A percentile compares a stretch with the other conserved stretches of the same genome.
phyloP scores from a whole-genome alignment of 2,329 filamentous ascomycete species.

The Nannizziopsis arthrosporioides region DNA sequence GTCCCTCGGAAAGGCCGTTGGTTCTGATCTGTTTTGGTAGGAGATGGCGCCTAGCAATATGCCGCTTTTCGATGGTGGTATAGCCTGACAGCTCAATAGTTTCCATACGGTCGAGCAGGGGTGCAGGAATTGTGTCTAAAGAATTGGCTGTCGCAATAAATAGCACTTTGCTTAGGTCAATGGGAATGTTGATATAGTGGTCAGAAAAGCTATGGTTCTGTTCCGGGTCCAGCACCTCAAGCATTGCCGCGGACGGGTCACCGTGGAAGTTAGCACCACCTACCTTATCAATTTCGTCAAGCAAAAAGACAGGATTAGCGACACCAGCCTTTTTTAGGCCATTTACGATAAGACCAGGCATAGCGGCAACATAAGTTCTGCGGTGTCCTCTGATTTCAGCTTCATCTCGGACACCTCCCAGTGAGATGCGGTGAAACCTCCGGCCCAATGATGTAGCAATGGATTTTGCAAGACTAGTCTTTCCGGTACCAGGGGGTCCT shows the following conservation, averaged over 20 bases:
- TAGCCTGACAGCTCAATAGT: slow-evolving; percentile 88
- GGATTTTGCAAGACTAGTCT: slow-evolving; percentile 88
- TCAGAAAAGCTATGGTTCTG: slow-evolving; percentile 93
- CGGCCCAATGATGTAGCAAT: slow-evolving; percentile 83
- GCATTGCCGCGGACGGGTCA: slow-evolving; percentile 92
- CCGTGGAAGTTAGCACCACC: slow-evolving; percentile 84
- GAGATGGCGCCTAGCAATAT: slow-evolving; percentile 87
- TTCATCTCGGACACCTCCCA: slow-evolving; percentile 90
- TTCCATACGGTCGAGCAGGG: slow-evolving; percentile 92
- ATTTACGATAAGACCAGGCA: slow-evolving; percentile 90
- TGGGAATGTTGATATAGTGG: slow-evolving; percentile 90
- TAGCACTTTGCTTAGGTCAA: slow-evolving; percentile 89
- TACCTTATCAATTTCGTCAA: slow-evolving; percentile 98
- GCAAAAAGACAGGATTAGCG: slow-evolving; percentile 83
- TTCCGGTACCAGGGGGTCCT: slow-evolving; percentile 87
- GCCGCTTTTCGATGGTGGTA: slow-evolving; percentile 90
- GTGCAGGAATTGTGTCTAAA: slow-evolving; percentile 87
- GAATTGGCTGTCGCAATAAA: slow-evolving; percentile 97
- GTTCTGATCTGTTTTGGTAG: slow-evolving; percentile 89
- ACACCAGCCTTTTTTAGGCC: slow-evolving; percentile 92
- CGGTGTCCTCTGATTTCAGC: slow-evolving; percentile 93
- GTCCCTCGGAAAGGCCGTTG: slow-evolving; percentile 67
- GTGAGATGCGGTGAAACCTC: slow-evolving; percentile 93
- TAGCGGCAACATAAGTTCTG: slow-evolving; percentile 94
- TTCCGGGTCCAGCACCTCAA: slow-evolving; percentile 93